phyloP scores from a whole-genome alignment of 2,329 filamentous ascomycete species.

The Diaporthe humulicola region DNA sequence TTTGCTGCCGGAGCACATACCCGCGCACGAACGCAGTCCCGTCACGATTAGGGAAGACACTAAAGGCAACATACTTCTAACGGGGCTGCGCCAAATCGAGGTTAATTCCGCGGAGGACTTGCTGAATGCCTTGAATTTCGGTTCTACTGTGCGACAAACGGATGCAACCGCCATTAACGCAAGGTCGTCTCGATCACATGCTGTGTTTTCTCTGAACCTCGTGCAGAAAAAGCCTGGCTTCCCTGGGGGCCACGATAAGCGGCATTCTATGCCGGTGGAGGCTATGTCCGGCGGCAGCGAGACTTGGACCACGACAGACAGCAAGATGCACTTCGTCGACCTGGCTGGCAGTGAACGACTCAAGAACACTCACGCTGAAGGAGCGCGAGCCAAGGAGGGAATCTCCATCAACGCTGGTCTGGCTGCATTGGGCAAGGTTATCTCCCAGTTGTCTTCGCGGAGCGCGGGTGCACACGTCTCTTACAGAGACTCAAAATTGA shows the following conservation, averaged over 20 bases:
- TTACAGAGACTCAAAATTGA: constrained; percentile 97
- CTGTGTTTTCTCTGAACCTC: constrained; percentile 95
- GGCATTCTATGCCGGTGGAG: constrained; percentile 88
- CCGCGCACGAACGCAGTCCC: constrained; percentile 76
- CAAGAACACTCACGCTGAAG: constrained; percentile 97
- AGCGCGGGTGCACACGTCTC: constrained; percentile 91
- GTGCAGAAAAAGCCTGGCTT: constrained; percentile 82
- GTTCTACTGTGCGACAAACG: constrained; percentile 94
- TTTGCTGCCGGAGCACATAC: constrained; percentile 81
- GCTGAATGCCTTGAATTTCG: constrained; percentile 89
- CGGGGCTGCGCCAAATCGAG: constrained; percentile 87
- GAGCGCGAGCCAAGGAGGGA: constrained; percentile 93
- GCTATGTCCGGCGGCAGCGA: constrained; percentile 78
- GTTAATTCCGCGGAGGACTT: constrained; percentile 95
- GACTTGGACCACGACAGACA: constrained; percentile 87
- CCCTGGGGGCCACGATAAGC: constrained; percentile 77
- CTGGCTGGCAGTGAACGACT: constrained; percentile 95
- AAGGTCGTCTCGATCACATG: constrained; percentile 96
- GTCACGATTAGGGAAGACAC: constrained; percentile 96
- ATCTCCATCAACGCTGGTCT: constrained; percentile 98
- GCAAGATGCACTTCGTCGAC: constrained; percentile 99
- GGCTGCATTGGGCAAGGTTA: constrained; percentile 96
- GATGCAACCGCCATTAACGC: constrained; percentile 98
- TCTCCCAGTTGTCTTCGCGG: constrained; percentile 94
- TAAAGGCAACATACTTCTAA: constrained; percentile 94